Evolutionary conservation across 2,329 filamentous ascomycete genomes (phyloP).

Genomic region (Dactylellina parvicollis): DNA sequence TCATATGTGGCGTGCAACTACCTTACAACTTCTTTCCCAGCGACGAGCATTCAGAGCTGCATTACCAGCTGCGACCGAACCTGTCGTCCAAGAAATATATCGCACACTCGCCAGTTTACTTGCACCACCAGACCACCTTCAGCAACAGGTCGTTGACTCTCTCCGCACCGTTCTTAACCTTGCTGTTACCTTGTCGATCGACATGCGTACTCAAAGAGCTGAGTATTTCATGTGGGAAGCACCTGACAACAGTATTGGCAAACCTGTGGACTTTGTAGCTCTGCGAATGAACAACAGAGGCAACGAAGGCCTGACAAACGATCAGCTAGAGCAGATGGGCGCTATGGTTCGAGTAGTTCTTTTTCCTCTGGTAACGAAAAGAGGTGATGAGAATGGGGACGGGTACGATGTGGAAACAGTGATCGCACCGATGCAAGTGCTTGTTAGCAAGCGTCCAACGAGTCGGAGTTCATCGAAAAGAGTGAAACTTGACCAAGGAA

Average conservation of each 20-base stretch:
- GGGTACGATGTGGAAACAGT: slow-evolving; percentile 93
- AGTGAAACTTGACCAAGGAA: slow-evolving; percentile 26
- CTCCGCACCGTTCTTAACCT: slow-evolving; percentile 86
- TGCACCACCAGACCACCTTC: slow-evolving; percentile 82
- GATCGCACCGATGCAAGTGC: slow-evolving; percentile 91
- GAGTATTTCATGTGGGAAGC: slow-evolving; percentile 99
- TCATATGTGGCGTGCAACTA: slow-evolving; percentile 95
- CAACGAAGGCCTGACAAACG: slow-evolving; percentile 64
- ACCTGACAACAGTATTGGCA: slow-evolving; percentile 84
- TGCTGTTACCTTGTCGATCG: slow-evolving; percentile 88
- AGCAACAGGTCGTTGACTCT: slow-evolving; percentile 82
- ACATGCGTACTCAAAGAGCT: slow-evolving; percentile 96
- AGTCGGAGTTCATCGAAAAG: slow-evolving; percentile 41
- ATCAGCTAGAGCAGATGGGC: slow-evolving; percentile 78
- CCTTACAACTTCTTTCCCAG: slow-evolving; percentile 84
- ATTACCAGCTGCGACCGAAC: slow-evolving; percentile 88
- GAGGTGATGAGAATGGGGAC: slow-evolving; percentile 82
- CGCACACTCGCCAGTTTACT: slow-evolving; percentile 83
- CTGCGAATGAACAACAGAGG: slow-evolving; percentile 92
- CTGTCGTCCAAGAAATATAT: slow-evolving; percentile 91
- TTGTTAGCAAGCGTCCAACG: slow-evolving; percentile 69
- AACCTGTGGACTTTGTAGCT: slow-evolving; percentile 88
- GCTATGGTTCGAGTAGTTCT: slow-evolving; percentile 89
- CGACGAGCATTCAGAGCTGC: slow-evolving; percentile 82
- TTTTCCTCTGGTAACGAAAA: slow-evolving; percentile 96